These are phyloP conservation scores for Colletotrichum limetticola DNA, from an alignment of 2,329 filamentous ascomycete genomes.

Conservation along the genomic window DNA sequence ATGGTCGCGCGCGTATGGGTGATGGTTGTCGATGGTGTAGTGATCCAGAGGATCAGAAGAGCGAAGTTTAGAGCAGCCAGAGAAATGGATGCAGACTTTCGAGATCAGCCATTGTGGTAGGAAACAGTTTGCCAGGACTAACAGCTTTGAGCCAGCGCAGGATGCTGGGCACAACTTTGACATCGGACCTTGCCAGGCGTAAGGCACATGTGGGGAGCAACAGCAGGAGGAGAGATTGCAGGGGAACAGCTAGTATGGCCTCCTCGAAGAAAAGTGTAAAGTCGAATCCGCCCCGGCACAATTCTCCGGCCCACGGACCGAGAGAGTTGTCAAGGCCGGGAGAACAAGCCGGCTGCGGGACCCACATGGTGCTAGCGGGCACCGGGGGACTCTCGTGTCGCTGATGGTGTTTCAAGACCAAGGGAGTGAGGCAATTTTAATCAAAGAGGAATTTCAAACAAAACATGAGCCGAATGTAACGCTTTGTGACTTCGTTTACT, in stretches of 20 bases:
- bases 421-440: constrained; percentile 6
- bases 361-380: constrained; percentile 19
- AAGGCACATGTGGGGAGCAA: constrained; percentile 10
- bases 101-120: neutral
- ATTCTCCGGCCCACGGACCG: constrained; percentile 32
- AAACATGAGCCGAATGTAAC: constrained; percentile 18
- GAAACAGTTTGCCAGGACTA: neutral
- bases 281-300: constrained; percentile 42
- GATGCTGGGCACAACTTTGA: constrained; percentile 27
- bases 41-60: constrained; percentile 23
- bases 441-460: constrained; percentile 15
- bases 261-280: constrained; percentile 44
- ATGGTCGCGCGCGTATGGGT: constrained; percentile 20
- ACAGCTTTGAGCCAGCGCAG: constrained; percentile 26
- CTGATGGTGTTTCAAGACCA: constrained; percentile 19
- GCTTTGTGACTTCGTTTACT: constrained; percentile 3
- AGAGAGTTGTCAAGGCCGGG: constrained; percentile 28
- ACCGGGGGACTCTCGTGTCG: neutral
- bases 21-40: neutral
- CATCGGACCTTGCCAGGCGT: constrained; percentile 20
- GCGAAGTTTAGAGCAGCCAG: constrained; percentile 24
- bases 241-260: constrained; percentile 37
- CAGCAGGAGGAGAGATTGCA: constrained; percentile 24
- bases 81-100: constrained; percentile 12
- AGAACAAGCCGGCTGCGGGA: constrained; percentile 21